These are phyloP conservation scores for Hypsizygus marmoreus DNA, from an alignment of 768 basidiomycete genomes.

Conservation along the genomic window DNA sequence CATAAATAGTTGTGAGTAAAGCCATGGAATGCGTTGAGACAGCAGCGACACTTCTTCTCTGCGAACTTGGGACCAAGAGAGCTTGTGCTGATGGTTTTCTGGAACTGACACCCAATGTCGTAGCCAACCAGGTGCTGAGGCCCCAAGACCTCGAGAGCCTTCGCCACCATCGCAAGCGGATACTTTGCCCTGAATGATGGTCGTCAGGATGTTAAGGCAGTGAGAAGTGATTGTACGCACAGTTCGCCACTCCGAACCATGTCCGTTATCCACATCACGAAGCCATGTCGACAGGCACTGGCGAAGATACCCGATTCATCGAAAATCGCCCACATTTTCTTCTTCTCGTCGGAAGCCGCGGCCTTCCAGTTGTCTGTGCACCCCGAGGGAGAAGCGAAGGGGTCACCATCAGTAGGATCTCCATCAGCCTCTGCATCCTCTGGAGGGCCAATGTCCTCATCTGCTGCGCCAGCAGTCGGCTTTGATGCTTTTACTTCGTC, in stretches of 20 bases:
- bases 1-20: constrained; percentile 35
- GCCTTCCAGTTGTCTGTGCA: constrained; percentile 36
- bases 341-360: constrained; percentile 24
- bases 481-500: constrained; percentile 25
- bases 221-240: constrained; percentile 24
- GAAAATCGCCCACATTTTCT: constrained; percentile 37
- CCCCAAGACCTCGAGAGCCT: constrained; percentile 22
- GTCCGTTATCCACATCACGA: constrained; percentile 29
- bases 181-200: constrained; percentile 27
- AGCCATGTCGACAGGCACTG: constrained; percentile 33
- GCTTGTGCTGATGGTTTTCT: constrained; percentile 14
- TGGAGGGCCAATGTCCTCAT: background rate
- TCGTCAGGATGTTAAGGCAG: background rate
- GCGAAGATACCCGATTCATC: constrained; percentile 40
- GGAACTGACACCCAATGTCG: constrained; percentile 29
- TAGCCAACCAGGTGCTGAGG: constrained; percentile 17
- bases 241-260: constrained; percentile 37
- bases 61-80: constrained; percentile 13
- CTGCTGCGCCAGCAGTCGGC: background rate
- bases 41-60: constrained; percentile 2
- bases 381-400: background rate
- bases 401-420: constrained; percentile 3
- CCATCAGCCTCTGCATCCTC: constrained; percentile 11
- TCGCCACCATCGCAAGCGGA: constrained; percentile 22
- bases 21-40: constrained; percentile 34